Evolutionary conservation across 164 flowering plant genomes (phyloP).

Genomic region (Stephania cephalantha): DNA sequence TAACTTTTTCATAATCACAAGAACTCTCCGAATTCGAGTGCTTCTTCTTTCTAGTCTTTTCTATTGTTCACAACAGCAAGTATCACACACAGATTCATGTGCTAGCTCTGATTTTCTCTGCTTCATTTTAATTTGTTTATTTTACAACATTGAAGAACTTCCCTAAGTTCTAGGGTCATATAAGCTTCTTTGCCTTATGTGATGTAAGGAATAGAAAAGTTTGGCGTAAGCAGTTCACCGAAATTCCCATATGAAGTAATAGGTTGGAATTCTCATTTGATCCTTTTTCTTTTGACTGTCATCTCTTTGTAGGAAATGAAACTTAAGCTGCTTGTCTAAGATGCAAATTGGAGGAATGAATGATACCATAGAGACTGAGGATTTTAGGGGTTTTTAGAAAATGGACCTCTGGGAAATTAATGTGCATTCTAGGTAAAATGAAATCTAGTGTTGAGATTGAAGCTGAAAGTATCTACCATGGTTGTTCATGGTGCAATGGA

Average conservation of each 20-base stretch:
- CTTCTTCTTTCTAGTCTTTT: background rate
- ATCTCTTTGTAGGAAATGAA: no score
- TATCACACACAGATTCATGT: background rate
- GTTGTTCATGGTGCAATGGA: background rate
- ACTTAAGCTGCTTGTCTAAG: no score
- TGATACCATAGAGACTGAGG: no score
- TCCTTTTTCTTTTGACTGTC: no score
- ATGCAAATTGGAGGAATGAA: no score
- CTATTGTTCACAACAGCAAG: background rate
- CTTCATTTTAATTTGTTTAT: no score
- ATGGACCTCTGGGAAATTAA: background rate
- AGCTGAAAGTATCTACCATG: background rate
- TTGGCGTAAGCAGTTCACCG: background rate
- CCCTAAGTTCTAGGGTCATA: background rate
- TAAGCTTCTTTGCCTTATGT: background rate
- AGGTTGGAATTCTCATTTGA: background rate
- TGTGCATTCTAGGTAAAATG: background rate
- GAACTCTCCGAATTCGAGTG: background rate
- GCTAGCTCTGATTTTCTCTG: no score
- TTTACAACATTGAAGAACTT: no score
- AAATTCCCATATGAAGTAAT: background rate
- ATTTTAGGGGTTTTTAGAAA: background rate
- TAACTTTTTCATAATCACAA: background rate
- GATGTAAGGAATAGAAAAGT: background rate
- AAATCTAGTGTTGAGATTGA: background rate